Base-by-base conservation (phyloP, 176 grass and related monocot species). In the Tillandsia fasciculata region DNA sequence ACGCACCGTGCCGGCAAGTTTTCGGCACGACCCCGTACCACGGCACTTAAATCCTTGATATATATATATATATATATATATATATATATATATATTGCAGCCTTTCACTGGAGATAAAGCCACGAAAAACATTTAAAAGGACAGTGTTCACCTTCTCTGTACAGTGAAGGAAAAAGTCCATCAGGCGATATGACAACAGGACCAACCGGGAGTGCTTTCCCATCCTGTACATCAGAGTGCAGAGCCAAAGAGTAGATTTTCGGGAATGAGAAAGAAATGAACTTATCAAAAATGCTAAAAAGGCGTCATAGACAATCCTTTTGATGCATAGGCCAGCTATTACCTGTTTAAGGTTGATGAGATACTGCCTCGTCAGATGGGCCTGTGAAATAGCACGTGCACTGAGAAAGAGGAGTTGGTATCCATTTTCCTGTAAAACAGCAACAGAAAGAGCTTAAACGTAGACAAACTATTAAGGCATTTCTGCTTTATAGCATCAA, bases 131-230 rank as follows among this genome's bases (percentile, higher is more conserved):
- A 51, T 47, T 42, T 42, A 42, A 27, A 78, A 66, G 58, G 57
- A 50, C 65, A 54, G 52, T 67, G 52, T 72, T 82, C 64, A 96
- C 93, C 93, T 96, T 96, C 93, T 87, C 93, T 87, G 70, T 87
- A 96, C 67, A 96, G 89, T 79, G 93, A 96, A 63, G 93, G 93
- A 75, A 96, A 96, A 18, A 96, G 81, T 23, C 93, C 93, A 74
- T 96, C 88, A 78, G 93, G 93, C 69, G 93, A 96, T 82, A 96
- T 96, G 42, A 96, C 88, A 85, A 96, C 88, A 80, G 93, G 93
- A 27, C 93, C 93, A 80, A 85, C 86, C 50, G 93, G 93, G 68
- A 96, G 83, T 74, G 81, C 85, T 79, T 92, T 96, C 24, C 88
- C 93, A 77, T 96, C 83, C 93, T 96, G 89, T 72, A 84, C 85